A percentile compares a stretch with the other conserved stretches of the same genome.
Conservation (phyloP, 805 yeast species). For the Wickerhamiella parazyma region DNA sequence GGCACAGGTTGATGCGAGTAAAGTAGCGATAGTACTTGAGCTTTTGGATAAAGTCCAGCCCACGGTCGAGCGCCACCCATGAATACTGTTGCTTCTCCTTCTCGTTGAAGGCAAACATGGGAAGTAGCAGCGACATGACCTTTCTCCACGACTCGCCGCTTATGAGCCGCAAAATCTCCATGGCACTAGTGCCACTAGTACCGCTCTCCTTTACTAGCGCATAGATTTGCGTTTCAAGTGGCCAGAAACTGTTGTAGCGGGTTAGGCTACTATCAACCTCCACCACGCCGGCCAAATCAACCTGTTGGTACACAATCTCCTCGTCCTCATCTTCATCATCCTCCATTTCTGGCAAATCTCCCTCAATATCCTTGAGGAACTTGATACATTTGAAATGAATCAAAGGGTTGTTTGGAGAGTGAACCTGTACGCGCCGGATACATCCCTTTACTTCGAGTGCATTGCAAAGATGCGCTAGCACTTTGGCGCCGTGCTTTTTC, state of each 20-base stretch:
- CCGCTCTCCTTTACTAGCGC: slow-evolving; percentile 23
- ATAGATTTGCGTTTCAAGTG: slow-evolving; percentile 51
- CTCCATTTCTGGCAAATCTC: slow-evolving; percentile 24
- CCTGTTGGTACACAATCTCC: slow-evolving; percentile 12
- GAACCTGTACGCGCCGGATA: slow-evolving; percentile 24
- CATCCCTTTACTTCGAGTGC: slow-evolving; percentile 21
- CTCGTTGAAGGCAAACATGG: slow-evolving; percentile 24
- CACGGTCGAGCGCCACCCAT: slow-evolving; percentile 37
- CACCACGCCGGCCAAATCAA: slow-evolving; percentile 8
- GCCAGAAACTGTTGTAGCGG: slow-evolving; percentile 40
- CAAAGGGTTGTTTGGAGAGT: slow-evolving; percentile 22
- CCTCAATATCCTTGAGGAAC: slow-evolving; percentile 25
- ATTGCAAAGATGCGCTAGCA: slow-evolving; percentile 19
- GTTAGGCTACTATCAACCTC: slow-evolving; percentile 8
- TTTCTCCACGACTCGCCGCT: slow-evolving; percentile 44
- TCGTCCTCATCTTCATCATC: slow-evolving; percentile 22
- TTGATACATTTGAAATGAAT: slow-evolving; percentile 27
- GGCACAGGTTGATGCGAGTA: slow-evolving; percentile 22
- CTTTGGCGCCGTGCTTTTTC: slow-evolving; percentile 13
- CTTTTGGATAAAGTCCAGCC: slow-evolving; percentile 62
- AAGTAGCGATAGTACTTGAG: slow-evolving; percentile 57
- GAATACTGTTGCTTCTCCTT: slow-evolving; percentile 21
- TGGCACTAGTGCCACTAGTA: slow-evolving; percentile 43
- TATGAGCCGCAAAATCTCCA: slow-evolving; percentile 36
- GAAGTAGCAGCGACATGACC: slow-evolving; percentile 40